Conservation (phyloP, 495 filamentous ascomycete species). For the Aspergillus campestris region DNA sequence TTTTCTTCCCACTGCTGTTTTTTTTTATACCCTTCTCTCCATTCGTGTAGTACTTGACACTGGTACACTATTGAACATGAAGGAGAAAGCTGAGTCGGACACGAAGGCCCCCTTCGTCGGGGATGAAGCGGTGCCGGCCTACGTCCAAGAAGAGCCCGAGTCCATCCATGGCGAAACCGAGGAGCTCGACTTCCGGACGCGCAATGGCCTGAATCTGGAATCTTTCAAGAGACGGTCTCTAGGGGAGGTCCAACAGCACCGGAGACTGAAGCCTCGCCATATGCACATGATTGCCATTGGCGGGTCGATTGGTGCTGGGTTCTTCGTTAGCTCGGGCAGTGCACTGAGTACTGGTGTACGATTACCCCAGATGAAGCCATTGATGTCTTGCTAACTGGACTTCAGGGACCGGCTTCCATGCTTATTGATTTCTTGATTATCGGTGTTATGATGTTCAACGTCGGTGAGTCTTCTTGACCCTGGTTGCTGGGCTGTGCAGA, state of each 20-base stretch:
- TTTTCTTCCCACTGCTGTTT: background rate
- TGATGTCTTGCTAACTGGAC: background rate
- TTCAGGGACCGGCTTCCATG: slow-evolving; percentile 28
- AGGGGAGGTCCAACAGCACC: slow-evolving; percentile 16
- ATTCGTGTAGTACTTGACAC: no score
- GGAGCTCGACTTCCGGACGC: slow-evolving; percentile 32
- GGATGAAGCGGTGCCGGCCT: background rate
- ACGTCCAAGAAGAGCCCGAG: slow-evolving; percentile 1
- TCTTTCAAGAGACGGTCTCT: slow-evolving; percentile 30
- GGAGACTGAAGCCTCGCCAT: slow-evolving; percentile 47
- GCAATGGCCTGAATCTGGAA: slow-evolving; percentile 41
- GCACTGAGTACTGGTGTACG: slow-evolving; percentile 22
- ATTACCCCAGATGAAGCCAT: no score
- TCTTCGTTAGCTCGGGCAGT: slow-evolving; percentile 43
- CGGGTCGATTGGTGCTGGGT: slow-evolving; percentile 46
- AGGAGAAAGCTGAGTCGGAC: no score
- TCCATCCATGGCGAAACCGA: background rate
- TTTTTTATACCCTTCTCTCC: background rate
- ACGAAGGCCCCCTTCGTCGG: no score
- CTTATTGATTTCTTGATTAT: slow-evolving; percentile 37
- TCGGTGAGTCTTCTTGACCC: slow-evolving; percentile 4
- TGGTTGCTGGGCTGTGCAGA: slow-evolving; percentile 21
- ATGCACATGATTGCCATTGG: slow-evolving; percentile 74
- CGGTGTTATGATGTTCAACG: slow-evolving; percentile 39
- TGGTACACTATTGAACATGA: no score